Evolutionary conservation across 2,329 filamentous ascomycete genomes (phyloP).

Genomic region (Capronia epimyces): DNA sequence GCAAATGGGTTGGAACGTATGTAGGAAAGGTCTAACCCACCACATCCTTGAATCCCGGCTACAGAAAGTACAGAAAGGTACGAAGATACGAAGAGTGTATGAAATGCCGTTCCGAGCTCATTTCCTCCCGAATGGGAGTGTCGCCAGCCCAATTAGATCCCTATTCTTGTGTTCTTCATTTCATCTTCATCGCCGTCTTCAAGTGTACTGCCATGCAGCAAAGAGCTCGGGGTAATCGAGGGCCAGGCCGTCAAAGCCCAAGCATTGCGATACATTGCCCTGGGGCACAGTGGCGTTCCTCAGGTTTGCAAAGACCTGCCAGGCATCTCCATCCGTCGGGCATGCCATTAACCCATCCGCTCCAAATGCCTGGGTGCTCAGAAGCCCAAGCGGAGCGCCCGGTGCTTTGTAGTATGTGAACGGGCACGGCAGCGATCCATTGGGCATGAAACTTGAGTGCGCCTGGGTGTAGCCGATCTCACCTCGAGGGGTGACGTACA

Average conservation of each 20-base stretch:
- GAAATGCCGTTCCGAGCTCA: background rate
- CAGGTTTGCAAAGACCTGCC: constrained; percentile 42
- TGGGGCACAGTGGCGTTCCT: constrained; percentile 39
- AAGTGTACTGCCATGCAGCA: constrained; percentile 40
- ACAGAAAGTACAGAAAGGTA: no score
- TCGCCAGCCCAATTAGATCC: background rate
- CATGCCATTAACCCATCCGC: constrained; percentile 43
- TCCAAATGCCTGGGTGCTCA: constrained; percentile 35
- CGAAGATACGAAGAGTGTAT: background rate
- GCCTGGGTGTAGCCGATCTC: constrained; percentile 52
- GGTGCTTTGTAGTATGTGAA: constrained; percentile 40
- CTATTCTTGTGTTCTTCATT: background rate
- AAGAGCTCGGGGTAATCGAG: constrained; percentile 28
- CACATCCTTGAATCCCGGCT: no score
- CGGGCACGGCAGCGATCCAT: constrained; percentile 47
- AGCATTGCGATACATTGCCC: constrained; percentile 36
- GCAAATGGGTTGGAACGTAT: no score
- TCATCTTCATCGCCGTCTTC: background rate
- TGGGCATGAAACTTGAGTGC: constrained; percentile 50
- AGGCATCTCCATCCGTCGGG: constrained; percentile 32
- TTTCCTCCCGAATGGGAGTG: background rate
- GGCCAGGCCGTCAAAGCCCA: constrained; percentile 39
- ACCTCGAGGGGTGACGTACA: constrained; percentile 54
- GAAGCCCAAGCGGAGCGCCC: constrained; percentile 30
- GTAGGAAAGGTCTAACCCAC: no score